A percentile compares a stretch with the other conserved stretches of the same genome.
phyloP scores from a whole-genome alignment of 257 asterid species.

The Solanum virginianum region DNA sequence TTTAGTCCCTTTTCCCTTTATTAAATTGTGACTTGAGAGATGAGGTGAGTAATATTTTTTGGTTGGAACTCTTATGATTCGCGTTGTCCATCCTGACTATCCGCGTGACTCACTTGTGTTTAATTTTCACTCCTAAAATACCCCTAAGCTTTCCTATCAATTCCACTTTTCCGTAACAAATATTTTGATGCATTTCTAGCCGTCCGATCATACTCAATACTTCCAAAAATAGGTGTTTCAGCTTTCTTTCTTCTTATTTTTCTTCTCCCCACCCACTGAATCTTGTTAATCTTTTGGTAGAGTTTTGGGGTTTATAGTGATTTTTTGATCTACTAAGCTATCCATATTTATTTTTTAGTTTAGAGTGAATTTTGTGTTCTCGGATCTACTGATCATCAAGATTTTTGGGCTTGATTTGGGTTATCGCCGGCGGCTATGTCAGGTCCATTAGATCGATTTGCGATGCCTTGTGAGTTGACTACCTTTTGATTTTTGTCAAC shows the following conservation, averaged over 20 bases:
- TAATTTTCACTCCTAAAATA: background rate
- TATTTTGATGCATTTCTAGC: background rate
- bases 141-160: background rate
- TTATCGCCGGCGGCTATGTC: slow-evolving; percentile 10
- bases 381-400: background rate
- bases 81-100: background rate
- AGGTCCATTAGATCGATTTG: slow-evolving; percentile 29
- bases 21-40: no score
- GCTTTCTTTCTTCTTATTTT: background rate
- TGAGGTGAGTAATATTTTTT: background rate
- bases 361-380: background rate
- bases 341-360: background rate
- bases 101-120: background rate
- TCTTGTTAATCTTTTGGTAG: background rate
- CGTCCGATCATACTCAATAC: slow-evolving; percentile 2
- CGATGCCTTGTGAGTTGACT: slow-evolving; percentile 24
- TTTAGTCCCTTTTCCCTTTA: no score
- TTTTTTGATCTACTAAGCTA: background rate
- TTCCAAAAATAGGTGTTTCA: background rate
- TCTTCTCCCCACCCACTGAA: background rate
- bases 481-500: background rate
- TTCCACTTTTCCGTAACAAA: background rate
- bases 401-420: background rate
- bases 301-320: background rate
- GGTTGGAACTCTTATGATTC: background rate